Base-by-base conservation (phyloP, 129 eudicot genomes). In the Artemisia annua region DNA sequence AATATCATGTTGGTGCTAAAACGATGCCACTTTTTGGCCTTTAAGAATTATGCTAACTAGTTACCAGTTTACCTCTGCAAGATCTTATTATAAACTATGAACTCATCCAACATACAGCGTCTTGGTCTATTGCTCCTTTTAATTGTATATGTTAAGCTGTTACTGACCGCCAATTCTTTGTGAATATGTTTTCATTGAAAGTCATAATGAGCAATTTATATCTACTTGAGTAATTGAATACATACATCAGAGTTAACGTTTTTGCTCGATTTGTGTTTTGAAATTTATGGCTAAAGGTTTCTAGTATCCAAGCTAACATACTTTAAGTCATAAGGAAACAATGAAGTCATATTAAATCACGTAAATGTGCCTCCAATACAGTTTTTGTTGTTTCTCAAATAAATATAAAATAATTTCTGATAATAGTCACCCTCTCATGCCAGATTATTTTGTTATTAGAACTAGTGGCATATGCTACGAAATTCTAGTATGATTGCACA, bases 1-100 rank as follows among this genome's bases (percentile, higher is more conserved):
- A 3, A 24, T 22, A 59, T 72, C 76, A 50, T 74, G 63, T 55
- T 51, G 24, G 54, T 52, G 20, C 32, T 63, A 30, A 63, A 30
- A 74, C 3, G 54, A 48, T 20, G 20, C 24, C n/a, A 24, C 55
- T 46, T 46, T 54, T 22, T 3, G 48, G 32, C 50, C 49, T 64
- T 46, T 19, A 7, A 44, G 57, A 67, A 46, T 56, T 14, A 35
- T 55, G 24, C 56, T n/a, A 22, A 12, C 2, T 18, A 7, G 10
- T 39, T 39, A 39, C 46, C 2, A 39, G 46, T 5, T 39, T 39
- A 39, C 46, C 2, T 0, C 43, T 35, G 43, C 43, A 2, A 39
- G 46, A 39, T 39, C 46, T 7, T 39, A 7, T 39, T 8, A 39
- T 7, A 39, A 39, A 39, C 44, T 39, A 39, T 39, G 11, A 39